These are phyloP conservation scores for Tilletia horrida DNA, from an alignment of 1,284 basidiomycete species.

Conservation along the genomic window DNA sequence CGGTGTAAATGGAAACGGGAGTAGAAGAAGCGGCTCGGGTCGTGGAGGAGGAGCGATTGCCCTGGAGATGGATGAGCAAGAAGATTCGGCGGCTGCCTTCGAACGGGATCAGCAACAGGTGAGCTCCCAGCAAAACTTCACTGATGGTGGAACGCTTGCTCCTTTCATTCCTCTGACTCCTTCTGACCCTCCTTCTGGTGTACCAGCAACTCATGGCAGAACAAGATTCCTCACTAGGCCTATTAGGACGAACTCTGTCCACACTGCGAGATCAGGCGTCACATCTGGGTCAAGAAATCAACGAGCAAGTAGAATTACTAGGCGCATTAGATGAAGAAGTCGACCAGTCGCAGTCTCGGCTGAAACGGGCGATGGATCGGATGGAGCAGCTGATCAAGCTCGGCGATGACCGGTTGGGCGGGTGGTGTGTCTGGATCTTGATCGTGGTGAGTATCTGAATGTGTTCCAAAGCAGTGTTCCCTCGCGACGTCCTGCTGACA, in stretches of 20 bases:
- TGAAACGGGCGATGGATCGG: slow-evolving; percentile 41
- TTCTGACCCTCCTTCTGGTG: not conserved
- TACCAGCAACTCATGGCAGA: slow-evolving; percentile 39
- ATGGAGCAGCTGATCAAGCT: slow-evolving; percentile 49
- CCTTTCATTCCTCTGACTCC: not conserved
- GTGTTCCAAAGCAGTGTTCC: not conserved
- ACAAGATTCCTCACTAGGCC: slow-evolving; percentile 49
- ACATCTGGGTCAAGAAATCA: slow-evolving; percentile 48
- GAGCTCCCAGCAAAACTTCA: slow-evolving; percentile 5
- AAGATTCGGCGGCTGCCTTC: slow-evolving; percentile 40
- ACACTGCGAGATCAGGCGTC: slow-evolving; percentile 46
- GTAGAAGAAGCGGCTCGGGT: not conserved
- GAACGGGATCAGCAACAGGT: slow-evolving; percentile 53
- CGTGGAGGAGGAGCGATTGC: slow-evolving; percentile 19
- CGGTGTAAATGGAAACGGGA: not conserved
- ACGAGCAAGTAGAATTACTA: slow-evolving; percentile 50
- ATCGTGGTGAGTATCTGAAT: slow-evolving; percentile 31
- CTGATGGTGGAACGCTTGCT: slow-evolving; percentile 4
- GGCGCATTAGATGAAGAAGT: slow-evolving; percentile 49
- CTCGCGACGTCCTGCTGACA: not conserved
- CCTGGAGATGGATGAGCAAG: slow-evolving; percentile 33
- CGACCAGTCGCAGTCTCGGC: slow-evolving; percentile 39
- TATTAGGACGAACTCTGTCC: slow-evolving; percentile 43
- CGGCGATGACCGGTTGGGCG: slow-evolving; percentile 47
- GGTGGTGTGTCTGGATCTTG: slow-evolving; percentile 54